Conservation (phyloP, 495 filamentous ascomycete genomes). For the Chaetomium tenue region DNA sequence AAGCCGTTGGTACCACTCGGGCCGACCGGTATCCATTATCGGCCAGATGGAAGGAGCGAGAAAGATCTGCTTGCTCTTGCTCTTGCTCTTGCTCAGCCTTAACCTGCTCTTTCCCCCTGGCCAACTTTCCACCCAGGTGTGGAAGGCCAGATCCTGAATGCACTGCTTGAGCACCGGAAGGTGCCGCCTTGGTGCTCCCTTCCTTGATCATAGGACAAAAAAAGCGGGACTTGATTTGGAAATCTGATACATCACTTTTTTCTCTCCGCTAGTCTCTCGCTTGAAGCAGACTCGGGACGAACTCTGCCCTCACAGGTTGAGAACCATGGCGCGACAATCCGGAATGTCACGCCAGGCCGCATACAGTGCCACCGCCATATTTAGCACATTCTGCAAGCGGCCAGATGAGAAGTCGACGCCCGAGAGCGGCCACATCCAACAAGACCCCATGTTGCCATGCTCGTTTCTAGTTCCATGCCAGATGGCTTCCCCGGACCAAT, state of each 20-base stretch:
- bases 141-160: too few relatives aligned
- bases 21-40: too few relatives aligned
- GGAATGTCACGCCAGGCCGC: not conserved
- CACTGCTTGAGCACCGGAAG: not conserved
- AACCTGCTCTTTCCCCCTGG: too few relatives aligned
- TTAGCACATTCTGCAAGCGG: slow-evolving; percentile 1
- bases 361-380: not conserved
- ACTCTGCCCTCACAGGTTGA: not conserved
- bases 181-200: not conserved
- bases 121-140: too few relatives aligned
- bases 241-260: not conserved
- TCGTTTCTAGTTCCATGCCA: not conserved
- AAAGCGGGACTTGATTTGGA: not conserved
- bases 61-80: too few relatives aligned
- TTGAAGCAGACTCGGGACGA: not conserved
- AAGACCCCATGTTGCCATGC: not conserved
- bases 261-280: not conserved
- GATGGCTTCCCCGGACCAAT: not conserved
- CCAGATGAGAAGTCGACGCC: not conserved
- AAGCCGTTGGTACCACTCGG: too few relatives aligned
- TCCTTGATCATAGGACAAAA: not conserved
- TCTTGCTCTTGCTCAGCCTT: too few relatives aligned
- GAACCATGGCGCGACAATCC: not conserved
- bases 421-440: not conserved
- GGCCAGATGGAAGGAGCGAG: too few relatives aligned